phyloP scores from a whole-genome alignment of 352 stramenopile species.

The Pythium volutum region DNA sequence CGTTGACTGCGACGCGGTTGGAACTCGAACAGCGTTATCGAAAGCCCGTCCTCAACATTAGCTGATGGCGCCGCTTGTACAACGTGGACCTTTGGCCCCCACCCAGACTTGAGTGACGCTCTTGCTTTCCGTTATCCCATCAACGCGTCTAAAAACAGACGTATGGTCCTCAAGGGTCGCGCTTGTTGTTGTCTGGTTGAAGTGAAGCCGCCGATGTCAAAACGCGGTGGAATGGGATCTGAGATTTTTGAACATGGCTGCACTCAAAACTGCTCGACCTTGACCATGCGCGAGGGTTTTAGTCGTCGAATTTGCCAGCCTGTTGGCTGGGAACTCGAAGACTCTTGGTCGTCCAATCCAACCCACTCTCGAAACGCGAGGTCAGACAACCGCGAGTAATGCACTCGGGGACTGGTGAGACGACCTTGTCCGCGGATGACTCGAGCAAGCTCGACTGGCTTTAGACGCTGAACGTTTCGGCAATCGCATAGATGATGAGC shows the following conservation, averaged over 20 bases:
- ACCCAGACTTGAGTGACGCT: neutral
- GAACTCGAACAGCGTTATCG: neutral
- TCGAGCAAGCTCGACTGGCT: constrained; percentile 8
- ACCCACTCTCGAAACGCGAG: neutral
- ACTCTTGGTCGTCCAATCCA: neutral
- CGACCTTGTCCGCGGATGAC: constrained; percentile 3
- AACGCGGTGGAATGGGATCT: constrained; percentile 7
- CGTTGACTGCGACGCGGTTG: neutral
- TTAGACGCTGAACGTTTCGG: constrained; percentile 1
- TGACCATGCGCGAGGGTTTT: neutral
- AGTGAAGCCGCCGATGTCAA: neutral
- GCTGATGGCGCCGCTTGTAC: neutral
- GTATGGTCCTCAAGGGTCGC: no score
- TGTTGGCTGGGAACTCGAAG: neutral
- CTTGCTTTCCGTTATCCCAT: constrained; percentile 1
- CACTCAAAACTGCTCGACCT: neutral
- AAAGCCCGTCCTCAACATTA: neutral
- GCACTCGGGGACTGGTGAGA: neutral
- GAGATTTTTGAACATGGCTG: neutral
- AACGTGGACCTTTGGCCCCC: neutral
- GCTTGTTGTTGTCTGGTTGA: neutral
- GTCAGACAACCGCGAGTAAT: constrained; percentile 16
- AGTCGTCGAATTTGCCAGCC: neutral
- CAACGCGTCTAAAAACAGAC: constrained; percentile 10
- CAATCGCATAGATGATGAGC: neutral